Base-by-base conservation (phyloP, 1,284 basidiomycete genomes). In the Papiliotrema nemorosa region DNA sequence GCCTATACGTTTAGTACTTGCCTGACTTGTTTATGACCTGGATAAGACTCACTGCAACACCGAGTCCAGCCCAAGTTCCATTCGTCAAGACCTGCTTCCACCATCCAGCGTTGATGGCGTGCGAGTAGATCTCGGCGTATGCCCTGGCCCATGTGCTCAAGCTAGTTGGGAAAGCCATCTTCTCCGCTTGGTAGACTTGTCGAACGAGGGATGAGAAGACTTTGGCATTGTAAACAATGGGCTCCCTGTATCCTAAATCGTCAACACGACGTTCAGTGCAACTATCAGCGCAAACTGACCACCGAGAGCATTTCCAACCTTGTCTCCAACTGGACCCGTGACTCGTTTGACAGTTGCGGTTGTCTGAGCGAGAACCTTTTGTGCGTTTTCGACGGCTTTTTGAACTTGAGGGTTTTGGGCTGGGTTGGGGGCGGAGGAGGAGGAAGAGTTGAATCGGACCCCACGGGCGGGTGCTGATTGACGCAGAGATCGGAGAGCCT, bases 111-210 rank as follows among this genome's bases (percentile, higher is more conserved):
- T 82, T 85, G 52, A 76, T 78, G 18, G 84, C 85, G 50, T 83
- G 83, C 37, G 80, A 67, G 80, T 82, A 90, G 58, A 97, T 78
- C 37, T 83, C 80, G 52, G 81, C 76, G 76, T 93, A 96, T 16
- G 85, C 86, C 51, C 79, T 78, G 40, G 80, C 77, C 73, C 90
- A 76, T 49, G 83, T 77, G 34, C 79, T 74, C 47, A 88, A 53
- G 24, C 84, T 84, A 14, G 80, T 80, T 21, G 93, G 94, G 16
- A 90, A 90, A 44, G 86, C 83, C 48, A 97, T 82, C 54, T 84
- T 82, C 78, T 97, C 94, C 42, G 85, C 84, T 59, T 88, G 76
- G 79, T 97, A 97, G 54, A 97, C 83, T 70, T 94, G 90, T 78
- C 93, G 92, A 61, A 84, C 75, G 60, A 97, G 71, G 67, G 93